Evolutionary conservation across 306 rosid species (phyloP).

Genomic region (Rosa multiflora): DNA sequence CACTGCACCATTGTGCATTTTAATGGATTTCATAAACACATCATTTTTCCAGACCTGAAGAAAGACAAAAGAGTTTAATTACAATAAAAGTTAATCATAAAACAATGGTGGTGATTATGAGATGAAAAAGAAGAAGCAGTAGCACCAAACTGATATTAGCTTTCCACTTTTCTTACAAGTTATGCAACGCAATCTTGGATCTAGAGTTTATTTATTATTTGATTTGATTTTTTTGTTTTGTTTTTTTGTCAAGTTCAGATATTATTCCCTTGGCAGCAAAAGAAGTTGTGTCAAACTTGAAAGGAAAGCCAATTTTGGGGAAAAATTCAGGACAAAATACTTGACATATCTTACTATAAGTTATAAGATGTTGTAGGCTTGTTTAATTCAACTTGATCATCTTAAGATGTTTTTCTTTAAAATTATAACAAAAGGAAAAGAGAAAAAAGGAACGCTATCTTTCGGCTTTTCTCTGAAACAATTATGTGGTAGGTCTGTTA

Average conservation of each 20-base stretch:
- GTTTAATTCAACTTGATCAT: neutral
- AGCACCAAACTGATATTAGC: neutral
- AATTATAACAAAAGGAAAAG: neutral
- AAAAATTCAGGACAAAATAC: neutral
- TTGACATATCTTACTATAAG: neutral
- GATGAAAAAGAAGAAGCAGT: neutral
- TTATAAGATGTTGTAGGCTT: neutral
- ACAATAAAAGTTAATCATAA: conserved; percentile 11
- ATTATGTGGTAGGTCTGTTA: neutral
- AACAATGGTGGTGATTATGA: neutral
- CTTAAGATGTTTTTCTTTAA: neutral
- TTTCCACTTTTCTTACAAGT: neutral
- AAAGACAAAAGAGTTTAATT: conserved; percentile 24
- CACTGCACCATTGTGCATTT: conserved; percentile 67
- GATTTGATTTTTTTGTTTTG: no score
- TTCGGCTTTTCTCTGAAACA: neutral
- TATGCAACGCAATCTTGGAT: conserved; percentile 1
- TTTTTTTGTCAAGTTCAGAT: neutral
- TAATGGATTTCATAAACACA: conserved; percentile 48
- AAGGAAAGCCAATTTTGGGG: conserved; percentile 4
- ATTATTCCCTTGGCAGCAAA: neutral
- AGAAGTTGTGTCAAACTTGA: neutral
- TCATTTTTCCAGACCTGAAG: conserved; percentile 87
- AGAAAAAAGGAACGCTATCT: neutral
- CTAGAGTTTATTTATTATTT: neutral